phyloP scores from a whole-genome alignment of 768 basidiomycete species.

The Mycena filopes region DNA sequence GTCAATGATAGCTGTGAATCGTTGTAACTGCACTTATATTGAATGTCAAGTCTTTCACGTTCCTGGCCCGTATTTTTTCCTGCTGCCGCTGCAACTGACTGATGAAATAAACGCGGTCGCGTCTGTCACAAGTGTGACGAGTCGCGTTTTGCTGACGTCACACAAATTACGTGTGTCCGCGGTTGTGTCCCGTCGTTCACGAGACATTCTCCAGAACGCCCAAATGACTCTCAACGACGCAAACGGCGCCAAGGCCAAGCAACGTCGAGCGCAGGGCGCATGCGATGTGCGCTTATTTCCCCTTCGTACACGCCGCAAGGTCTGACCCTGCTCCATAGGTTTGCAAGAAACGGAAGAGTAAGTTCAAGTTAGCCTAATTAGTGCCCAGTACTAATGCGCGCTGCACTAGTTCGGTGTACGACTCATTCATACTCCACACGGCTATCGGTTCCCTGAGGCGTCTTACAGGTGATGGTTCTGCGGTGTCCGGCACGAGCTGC shows the following conservation, averaged over 20 bases:
- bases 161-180: not conserved
- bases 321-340: slow-evolving; percentile 82
- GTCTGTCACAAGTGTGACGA: not conserved
- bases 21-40: too few relatives aligned
- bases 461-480: slow-evolving; percentile 70
- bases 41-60: too few relatives aligned
- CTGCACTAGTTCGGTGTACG: slow-evolving; percentile 53
- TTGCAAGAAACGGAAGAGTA: slow-evolving; percentile 80
- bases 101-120: slow-evolving; percentile 3
- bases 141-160: not conserved
- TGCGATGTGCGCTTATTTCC: slow-evolving; percentile 39
- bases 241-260: not conserved
- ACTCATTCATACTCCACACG: slow-evolving; percentile 6
- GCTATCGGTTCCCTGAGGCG: slow-evolving; percentile 6
- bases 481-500: slow-evolving; percentile 69
- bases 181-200: not conserved
- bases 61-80: too few relatives aligned
- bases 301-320: too few relatives aligned
- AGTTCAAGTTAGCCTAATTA: slow-evolving; percentile 27
- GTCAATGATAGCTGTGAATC: too few relatives aligned
- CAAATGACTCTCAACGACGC: not conserved
- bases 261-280: slow-evolving; percentile 49
- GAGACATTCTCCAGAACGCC: too few relatives aligned
- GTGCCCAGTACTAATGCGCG: not conserved
- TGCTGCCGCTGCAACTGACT: slow-evolving; percentile 11